phyloP scores from a whole-genome alignment of 2,329 filamentous ascomycete genomes.

The Cladosporium halotolerans region DNA sequence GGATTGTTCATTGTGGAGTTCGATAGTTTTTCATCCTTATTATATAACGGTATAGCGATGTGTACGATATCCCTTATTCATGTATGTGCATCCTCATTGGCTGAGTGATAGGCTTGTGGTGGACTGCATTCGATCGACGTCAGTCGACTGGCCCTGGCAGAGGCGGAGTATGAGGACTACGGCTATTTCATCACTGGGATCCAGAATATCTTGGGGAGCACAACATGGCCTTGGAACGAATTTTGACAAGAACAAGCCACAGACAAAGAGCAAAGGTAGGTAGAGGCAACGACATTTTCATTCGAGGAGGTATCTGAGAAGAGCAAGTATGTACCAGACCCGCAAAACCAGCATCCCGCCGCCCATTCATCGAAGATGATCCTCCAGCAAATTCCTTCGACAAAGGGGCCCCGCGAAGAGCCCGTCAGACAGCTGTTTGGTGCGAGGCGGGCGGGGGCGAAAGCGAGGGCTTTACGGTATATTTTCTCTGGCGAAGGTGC shows the following conservation, averaged over 20 bases:
- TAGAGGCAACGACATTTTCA: no score
- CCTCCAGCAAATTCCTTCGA: not conserved
- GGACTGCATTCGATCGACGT: no score
- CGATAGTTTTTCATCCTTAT: not conserved
- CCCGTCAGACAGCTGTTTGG: not conserved
- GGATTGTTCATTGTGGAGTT: no score
- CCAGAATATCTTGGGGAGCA: no score
- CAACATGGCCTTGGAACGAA: no score
- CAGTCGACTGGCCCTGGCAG: no score
- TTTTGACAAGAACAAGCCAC: no score
- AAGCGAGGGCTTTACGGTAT: not conserved
- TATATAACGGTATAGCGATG: slow-evolving; percentile 12
- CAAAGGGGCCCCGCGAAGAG: not conserved
- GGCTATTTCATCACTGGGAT: no score
- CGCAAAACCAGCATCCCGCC: not conserved
- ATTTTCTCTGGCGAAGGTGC: slow-evolving; percentile 1
- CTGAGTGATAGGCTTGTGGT: no score
- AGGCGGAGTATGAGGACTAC: no score
- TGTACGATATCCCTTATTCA: slow-evolving; percentile 7
- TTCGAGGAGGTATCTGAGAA: not conserved
- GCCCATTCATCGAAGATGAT: not conserved
- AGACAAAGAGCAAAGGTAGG: no score
- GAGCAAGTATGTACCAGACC: not conserved
- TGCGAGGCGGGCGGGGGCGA: slow-evolving; percentile 1
- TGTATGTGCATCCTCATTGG: no score